A percentile compares a stretch with the other conserved stretches of the same genome.
These are phyloP conservation scores for Suillus variegatus DNA, from an alignment of 768 basidiomycete genomes.

Conservation along the genomic window DNA sequence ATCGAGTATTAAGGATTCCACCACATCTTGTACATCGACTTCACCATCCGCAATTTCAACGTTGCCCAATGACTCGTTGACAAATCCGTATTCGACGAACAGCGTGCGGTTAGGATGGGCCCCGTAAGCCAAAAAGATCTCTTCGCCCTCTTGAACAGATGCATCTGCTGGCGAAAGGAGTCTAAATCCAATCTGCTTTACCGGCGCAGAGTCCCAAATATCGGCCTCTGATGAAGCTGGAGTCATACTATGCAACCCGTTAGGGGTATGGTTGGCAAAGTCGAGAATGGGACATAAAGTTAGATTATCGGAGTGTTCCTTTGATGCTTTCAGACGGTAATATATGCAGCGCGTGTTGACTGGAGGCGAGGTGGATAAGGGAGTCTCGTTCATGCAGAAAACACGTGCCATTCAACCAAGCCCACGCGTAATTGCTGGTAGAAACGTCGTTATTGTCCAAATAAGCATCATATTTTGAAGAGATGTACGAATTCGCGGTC, in stretches of 20 bases:
- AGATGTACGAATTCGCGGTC: background rate
- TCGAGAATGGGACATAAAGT: slow-evolving; percentile 90
- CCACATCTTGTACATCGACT: slow-evolving; percentile 58
- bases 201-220: slow-evolving; percentile 37
- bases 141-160: slow-evolving; percentile 50
- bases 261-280: slow-evolving; percentile 77
- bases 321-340: slow-evolving; percentile 52
- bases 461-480: background rate
- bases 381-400: slow-evolving; percentile 7
- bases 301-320: slow-evolving; percentile 69
- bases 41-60: slow-evolving; percentile 44
- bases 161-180: slow-evolving; percentile 49
- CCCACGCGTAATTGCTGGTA: slow-evolving; percentile 70
- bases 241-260: slow-evolving; percentile 40
- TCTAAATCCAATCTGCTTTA: slow-evolving; percentile 41
- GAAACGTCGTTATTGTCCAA: slow-evolving; percentile 12
- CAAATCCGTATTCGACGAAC: slow-evolving; percentile 92
- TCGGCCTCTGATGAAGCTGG: slow-evolving; percentile 41
- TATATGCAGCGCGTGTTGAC: slow-evolving; percentile 94
- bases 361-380: slow-evolving; percentile 30
- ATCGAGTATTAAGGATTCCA: slow-evolving; percentile 53
- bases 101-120: slow-evolving; percentile 73
- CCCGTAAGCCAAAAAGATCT: slow-evolving; percentile 82
- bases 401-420: slow-evolving; percentile 79
- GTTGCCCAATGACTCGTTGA: slow-evolving; percentile 39